Evolutionary conservation across 192 early-diverging fungal genomes (phyloP), one percentile per base, ranked within the genome.

Genomic region (Allomyces javanicus): DNA sequence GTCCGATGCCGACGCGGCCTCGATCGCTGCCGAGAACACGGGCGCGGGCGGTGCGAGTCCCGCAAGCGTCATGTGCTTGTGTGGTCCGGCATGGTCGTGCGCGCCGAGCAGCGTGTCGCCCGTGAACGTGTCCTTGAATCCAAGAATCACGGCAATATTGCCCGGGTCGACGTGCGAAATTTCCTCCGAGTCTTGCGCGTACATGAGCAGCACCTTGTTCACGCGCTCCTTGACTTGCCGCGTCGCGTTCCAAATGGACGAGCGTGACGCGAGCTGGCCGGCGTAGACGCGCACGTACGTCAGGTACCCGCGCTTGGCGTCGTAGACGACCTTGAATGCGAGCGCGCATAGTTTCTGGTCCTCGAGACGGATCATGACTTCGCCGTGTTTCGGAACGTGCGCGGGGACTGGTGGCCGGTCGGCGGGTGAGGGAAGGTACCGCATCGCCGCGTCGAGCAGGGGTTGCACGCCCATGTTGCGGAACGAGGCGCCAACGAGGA

Each of bases 401-500:
- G 78, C 88, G 4, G 78, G 43, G 1, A 86, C 78, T 10, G 72
- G 65, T 1, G 87, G 84, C 9, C 81, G 72, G 25, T 95, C 91
- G 6, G 79, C 65, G 0, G 94, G 94, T 0, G 79, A 80, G 0
- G 95, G 95, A 4, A 97, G 71, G 70, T 90, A 96, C 63, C 92
- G 82, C 26, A 88, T 67, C 0, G 93, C 80, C 23, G 92, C 90
- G 70, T 97, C 92, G 69, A 97, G 77, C 23, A 96, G 71, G 22
- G 92, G 90, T 67, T 97, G 92, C 6, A 97, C 95, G 17, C 95
- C 95, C 19, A 91, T 77, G 66, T 96, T 93, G 66, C 81, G 84
- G 77, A 88, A 92, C 40, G 89, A 76, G 2, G 93, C 85, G n/a
- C 91, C 93, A 50, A 87, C 87, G 9, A 94, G 73, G 4, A 97